Base-by-base conservation (phyloP, 208 protist species). In the Trichomonas vaginalis region DNA sequence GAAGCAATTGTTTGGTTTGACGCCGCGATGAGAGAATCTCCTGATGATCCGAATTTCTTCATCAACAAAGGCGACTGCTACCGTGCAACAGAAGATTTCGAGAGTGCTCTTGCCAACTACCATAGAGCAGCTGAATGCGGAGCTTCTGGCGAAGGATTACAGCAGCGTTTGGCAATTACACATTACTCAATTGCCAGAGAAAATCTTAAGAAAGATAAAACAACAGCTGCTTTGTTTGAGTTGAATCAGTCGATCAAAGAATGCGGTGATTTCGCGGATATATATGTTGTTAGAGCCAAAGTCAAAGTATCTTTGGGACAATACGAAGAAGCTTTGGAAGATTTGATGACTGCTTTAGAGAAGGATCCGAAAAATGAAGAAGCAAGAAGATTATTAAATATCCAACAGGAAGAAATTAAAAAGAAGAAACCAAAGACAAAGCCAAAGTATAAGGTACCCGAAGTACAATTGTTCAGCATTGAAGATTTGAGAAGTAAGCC, bases 41-140 rank as follows among this genome's bases (percentile, higher is more conserved):
- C 82, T 48, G 42, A 90, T 48, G 82, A 90, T 90, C 82, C 82
- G 48, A 90, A 90, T 17, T 90, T 90, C 23, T 90, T 48, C n/a
- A 48, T 90, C 1, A 90, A 90, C 32, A 90, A 90, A 90, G 82
- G 82, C 6, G 82, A 90, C 48, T 90, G 82, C 23, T 90, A 90
- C 23, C 1, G 82, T 10, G 42, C 42, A 10, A 4, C 42, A 48
- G 42, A 48, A 48, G 82, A 90, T 35, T 90, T 45, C 42, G 82
- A 90, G 32, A 48, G n/a, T 45, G 3, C 82, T 23, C 37, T 90
- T 46, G 82, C 82, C 1, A 90, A 90, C 23, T 90, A 90, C 42
- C 82, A 90, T n/a, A 17, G 42, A 48, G 82, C 82, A 21, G 8
- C 8, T 9, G 42, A 90, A 48, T 90, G 37, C 3, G 82, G 82